phyloP scores from a whole-genome alignment of 2,329 filamentous ascomycete genomes.

The Neurospora sp. region DNA sequence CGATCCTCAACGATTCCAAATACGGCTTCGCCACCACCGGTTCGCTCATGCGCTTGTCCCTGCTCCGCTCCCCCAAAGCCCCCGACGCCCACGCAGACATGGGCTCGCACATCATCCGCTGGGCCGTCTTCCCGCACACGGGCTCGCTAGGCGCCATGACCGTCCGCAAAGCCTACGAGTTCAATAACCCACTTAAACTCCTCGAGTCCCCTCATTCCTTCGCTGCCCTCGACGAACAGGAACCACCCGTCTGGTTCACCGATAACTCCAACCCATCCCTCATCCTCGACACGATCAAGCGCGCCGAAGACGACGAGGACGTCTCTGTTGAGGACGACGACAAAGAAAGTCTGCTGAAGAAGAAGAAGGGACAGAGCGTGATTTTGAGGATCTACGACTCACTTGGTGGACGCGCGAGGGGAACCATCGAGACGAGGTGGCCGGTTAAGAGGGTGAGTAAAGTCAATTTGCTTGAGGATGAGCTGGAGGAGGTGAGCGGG shows the following conservation, averaged over 20 bases:
- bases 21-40: constrained; percentile 90
- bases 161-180: constrained; percentile 75
- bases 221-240: constrained; percentile 18
- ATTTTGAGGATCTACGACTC: constrained; percentile 83
- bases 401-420: constrained; percentile 70
- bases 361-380: constrained; percentile 62
- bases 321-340: constrained; percentile 47
- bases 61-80: constrained; percentile 82
- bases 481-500: constrained; percentile 55
- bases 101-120: constrained; percentile 78
- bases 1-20: constrained; percentile 89
- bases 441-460: constrained; percentile 69
- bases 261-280: constrained; percentile 50
- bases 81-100: constrained; percentile 92
- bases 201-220: constrained; percentile 28
- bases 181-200: constrained; percentile 71
- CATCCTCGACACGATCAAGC: constrained; percentile 82
- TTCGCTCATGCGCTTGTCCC: constrained; percentile 78
- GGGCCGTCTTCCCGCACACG: constrained; percentile 79
- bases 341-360: constrained; percentile 30
- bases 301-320: constrained; percentile 80
- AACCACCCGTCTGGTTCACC: constrained; percentile 53
- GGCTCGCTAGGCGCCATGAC: constrained; percentile 64
- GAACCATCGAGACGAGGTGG: constrained; percentile 57
- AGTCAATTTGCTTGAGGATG: constrained; percentile 83